Conservation (phyloP, 2,329 filamentous ascomycete species). For the Colletotrichum spaethianum region DNA sequence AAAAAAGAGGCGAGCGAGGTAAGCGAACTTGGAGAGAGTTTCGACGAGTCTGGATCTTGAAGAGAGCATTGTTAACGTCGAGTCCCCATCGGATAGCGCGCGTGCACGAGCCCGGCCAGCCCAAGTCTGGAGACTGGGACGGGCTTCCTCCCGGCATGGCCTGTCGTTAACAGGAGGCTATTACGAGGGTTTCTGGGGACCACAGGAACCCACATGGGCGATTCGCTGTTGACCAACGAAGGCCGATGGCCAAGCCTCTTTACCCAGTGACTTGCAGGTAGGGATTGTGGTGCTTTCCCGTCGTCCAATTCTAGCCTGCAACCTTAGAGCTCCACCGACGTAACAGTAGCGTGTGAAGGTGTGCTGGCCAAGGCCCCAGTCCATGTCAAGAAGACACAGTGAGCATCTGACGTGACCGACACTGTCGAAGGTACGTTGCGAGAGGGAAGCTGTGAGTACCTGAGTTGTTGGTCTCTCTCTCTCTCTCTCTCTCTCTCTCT, state of each 20-base stretch:
- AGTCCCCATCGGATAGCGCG: conserved; percentile 36
- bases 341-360: conserved; percentile 42
- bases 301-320: conserved; percentile 30
- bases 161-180: conserved; percentile 39
- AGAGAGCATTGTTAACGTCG: conserved; percentile 17
- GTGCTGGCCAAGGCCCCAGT: conserved; percentile 21
- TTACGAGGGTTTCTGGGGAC: conserved; percentile 30
- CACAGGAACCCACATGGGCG: conserved; percentile 36
- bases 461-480: not conserved
- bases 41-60: conserved; percentile 14
- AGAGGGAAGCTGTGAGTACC: conserved; percentile 12
- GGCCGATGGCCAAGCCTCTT: conserved; percentile 37
- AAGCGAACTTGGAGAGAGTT: conserved; percentile 30
- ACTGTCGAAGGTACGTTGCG: conserved; percentile 37
- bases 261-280: conserved; percentile 41
- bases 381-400: conserved; percentile 33
- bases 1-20: conserved; percentile 10
- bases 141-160: conserved; percentile 37
- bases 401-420: not conserved
- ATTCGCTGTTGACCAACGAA: conserved; percentile 35
- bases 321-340: conserved; percentile 39
- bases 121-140: conserved; percentile 13
- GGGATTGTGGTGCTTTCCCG: conserved; percentile 39
- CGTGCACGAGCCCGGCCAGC: conserved; percentile 15
- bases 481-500: not conserved